These are phyloP conservation scores for Kwoniella sp. DNA, from an alignment of 768 basidiomycete species.

Conservation along the genomic window DNA sequence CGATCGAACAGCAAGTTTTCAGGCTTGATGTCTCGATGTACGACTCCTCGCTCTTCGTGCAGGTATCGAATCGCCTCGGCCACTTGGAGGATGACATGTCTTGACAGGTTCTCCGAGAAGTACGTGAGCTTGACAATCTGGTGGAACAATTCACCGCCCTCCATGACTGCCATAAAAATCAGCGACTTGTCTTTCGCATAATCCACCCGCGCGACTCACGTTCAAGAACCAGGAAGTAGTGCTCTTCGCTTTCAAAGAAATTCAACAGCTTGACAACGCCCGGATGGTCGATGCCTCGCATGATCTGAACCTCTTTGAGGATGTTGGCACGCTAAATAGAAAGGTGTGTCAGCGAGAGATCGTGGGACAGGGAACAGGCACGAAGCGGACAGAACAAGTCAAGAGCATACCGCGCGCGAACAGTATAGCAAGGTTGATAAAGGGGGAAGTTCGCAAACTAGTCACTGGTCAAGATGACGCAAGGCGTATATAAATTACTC, in stretches of 20 bases:
- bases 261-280: constrained; percentile 86
- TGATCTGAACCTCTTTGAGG: constrained; percentile 99
- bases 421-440: not conserved
- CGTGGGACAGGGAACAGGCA: not conserved
- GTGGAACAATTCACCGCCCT: constrained; percentile 90
- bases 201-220: constrained; percentile 60
- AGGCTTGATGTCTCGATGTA: constrained; percentile 98
- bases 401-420: too few relatives aligned
- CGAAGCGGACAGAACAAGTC: not conserved
- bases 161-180: constrained; percentile 69
- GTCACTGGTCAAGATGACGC: constrained; percentile 3
- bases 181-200: not conserved
- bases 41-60: constrained; percentile 96
- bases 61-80: constrained; percentile 85
- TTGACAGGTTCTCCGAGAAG: constrained; percentile 94
- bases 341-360: not conserved
- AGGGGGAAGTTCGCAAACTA: not conserved
- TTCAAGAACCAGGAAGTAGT: constrained; percentile 93
- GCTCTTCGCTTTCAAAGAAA: constrained; percentile 87
- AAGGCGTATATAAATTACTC: constrained; percentile 22
- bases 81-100: constrained; percentile 96
- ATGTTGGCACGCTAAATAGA: constrained; percentile 85
- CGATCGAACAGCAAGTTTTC: constrained; percentile 93
- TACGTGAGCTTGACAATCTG: constrained; percentile 88
- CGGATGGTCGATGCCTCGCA: constrained; percentile 92